These are phyloP conservation scores for Trichodelitschia bisporula DNA, from an alignment of 495 filamentous ascomycete species.

Conservation along the genomic window DNA sequence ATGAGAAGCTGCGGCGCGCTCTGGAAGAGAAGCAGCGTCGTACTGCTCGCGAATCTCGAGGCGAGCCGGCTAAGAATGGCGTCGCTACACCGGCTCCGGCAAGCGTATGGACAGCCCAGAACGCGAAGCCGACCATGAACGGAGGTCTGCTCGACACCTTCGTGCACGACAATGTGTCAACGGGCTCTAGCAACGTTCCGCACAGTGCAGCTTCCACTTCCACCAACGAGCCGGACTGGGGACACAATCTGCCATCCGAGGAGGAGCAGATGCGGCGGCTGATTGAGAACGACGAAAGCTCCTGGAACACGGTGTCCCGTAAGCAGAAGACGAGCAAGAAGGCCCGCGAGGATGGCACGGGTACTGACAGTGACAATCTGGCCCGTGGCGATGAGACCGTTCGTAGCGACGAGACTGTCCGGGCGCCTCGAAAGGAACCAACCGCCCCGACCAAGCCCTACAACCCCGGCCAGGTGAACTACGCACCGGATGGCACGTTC, in stretches of 20 bases:
- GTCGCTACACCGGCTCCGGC: conserved; percentile 23
- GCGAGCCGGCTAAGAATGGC: conserved; percentile 48
- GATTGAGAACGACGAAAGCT: too few relatives aligned
- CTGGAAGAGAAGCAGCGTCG: conserved; percentile 59
- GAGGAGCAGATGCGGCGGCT: conserved; percentile 76
- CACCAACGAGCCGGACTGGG: conserved; percentile 20
- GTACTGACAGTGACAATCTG: too few relatives aligned
- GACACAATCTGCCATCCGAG: conserved; percentile 41
- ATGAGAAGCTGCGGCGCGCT: conserved; percentile 45
- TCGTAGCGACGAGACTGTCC: too few relatives aligned
- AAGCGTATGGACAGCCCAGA: conserved; percentile 7
- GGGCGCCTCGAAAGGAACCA: too few relatives aligned
- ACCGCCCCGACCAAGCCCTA: too few relatives aligned
- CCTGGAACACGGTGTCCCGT: too few relatives aligned
- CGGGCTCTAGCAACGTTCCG: conserved; percentile 12
- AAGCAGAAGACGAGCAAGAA: too few relatives aligned
- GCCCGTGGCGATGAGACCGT: too few relatives aligned
- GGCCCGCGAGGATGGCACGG: too few relatives aligned
- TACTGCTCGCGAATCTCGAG: conserved; percentile 53
- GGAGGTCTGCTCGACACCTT: conserved; percentile 55
- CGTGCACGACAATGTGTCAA: conserved; percentile 23
- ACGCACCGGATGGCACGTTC: too few relatives aligned
- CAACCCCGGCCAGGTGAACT: too few relatives aligned
- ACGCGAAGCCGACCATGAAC: conserved; percentile 7
- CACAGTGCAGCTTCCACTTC: conserved; percentile 10